Evolutionary conservation across 2,329 filamentous ascomycete species (phyloP).

Genomic region (Teratosphaeria pseudoeucalypti): DNA sequence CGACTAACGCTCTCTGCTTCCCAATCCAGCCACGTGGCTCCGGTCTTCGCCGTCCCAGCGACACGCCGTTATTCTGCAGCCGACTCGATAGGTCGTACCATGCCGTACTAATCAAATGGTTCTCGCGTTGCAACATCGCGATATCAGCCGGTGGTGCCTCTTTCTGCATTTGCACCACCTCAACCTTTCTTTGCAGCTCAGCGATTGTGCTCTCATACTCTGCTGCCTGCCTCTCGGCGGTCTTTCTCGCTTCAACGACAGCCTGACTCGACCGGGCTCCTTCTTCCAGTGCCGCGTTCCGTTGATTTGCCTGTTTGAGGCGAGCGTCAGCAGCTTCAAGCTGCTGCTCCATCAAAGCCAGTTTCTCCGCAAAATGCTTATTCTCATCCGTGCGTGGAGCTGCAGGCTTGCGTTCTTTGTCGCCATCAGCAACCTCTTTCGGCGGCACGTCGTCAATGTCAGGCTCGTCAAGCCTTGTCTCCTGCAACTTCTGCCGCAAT

Average conservation of each 20-base stretch:
- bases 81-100: constrained; percentile 76
- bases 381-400: constrained; percentile 11
- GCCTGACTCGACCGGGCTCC: constrained; percentile 8
- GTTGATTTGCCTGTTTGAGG: constrained; percentile 23
- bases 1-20: constrained; percentile 55
- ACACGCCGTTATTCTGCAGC: constrained; percentile 73
- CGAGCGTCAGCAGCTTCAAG: constrained; percentile 23
- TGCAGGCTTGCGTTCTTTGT: neutral
- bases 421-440: constrained; percentile 2
- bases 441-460: constrained; percentile 12
- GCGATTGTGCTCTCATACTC: constrained; percentile 20
- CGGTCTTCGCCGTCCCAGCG: constrained; percentile 64
- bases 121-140: constrained; percentile 65
- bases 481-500: constrained; percentile 35
- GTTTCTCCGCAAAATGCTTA: constrained; percentile 22
- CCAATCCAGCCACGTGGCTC: constrained; percentile 73
- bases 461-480: constrained; percentile 27
- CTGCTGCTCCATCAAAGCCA: constrained; percentile 22
- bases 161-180: constrained; percentile 9
- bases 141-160: constrained; percentile 33
- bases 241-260: constrained; percentile 7
- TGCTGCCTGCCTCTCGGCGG: constrained; percentile 13
- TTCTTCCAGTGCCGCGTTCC: constrained; percentile 21
- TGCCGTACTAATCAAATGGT: constrained; percentile 66
- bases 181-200: constrained; percentile 20